Evolutionary conservation across 371 early-diverging fungal genomes (phyloP).

Genomic region (Syncephalastrum sp.): DNA sequence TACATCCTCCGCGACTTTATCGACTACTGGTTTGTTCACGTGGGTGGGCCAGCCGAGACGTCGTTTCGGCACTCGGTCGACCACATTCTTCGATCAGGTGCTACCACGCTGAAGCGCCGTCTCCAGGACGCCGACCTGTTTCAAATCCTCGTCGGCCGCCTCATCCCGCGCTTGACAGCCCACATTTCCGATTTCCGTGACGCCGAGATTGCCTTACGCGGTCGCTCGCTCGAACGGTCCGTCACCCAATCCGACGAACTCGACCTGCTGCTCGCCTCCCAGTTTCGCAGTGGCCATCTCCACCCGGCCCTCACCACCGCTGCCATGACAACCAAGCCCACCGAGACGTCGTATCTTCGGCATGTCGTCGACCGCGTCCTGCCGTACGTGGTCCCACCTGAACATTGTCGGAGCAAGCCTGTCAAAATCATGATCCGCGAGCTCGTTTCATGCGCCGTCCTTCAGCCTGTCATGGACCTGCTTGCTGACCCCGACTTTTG

Average conservation of each 20-base stretch:
- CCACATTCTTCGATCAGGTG: conserved; percentile 43
- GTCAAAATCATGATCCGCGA: conserved; percentile 72
- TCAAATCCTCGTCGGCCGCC: conserved; percentile 53
- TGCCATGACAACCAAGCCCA: conserved; percentile 46
- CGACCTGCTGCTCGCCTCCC: conserved; percentile 61
- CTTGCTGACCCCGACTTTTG: conserved; percentile 84
- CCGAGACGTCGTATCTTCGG: conserved; percentile 69
- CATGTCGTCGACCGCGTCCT: conserved; percentile 60
- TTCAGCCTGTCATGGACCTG: conserved; percentile 71
- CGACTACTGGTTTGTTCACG: conserved; percentile 55
- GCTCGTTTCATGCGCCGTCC: conserved; percentile 64
- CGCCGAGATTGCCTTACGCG: conserved; percentile 62
- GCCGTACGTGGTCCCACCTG: conserved; percentile 56
- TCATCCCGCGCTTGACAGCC: conserved; percentile 65
- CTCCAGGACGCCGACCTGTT: conserved; percentile 58
- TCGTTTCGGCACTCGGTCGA: conserved; percentile 46
- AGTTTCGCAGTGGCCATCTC: conserved; percentile 59
- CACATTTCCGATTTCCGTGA: conserved; percentile 70
- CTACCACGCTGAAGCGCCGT: conserved; percentile 33
- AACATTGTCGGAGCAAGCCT: conserved; percentile 54
- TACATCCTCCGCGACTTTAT: conserved; percentile 58
- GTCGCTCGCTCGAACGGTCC: conserved; percentile 51
- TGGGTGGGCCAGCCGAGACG: conserved; percentile 32
- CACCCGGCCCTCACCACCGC: conserved; percentile 60
- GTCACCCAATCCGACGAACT: conserved; percentile 60